Conservation (phyloP, 345 rosid species). For the Anacardium occidentale region DNA sequence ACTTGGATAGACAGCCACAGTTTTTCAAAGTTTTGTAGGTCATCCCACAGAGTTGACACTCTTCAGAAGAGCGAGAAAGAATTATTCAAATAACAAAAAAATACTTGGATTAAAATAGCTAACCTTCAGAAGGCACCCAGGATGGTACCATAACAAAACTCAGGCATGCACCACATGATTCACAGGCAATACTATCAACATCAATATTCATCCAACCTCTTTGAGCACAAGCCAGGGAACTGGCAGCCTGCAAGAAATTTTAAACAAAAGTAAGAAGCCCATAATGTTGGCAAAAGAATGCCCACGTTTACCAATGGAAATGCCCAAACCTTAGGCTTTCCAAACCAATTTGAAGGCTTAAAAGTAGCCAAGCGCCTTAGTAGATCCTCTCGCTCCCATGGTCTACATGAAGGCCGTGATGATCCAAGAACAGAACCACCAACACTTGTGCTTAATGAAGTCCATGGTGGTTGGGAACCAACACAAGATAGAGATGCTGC, state of each 20-base stretch:
- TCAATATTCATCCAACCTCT: slow-evolving; percentile 72
- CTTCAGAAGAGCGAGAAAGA: background rate
- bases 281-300: slow-evolving; percentile 1
- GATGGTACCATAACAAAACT: slow-evolving; percentile 40
- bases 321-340: slow-evolving; percentile 73
- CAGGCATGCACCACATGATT: slow-evolving; percentile 60
- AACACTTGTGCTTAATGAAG: slow-evolving; percentile 50
- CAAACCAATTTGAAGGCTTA: slow-evolving; percentile 87
- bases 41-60: slow-evolving; percentile 2
- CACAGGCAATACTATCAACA: slow-evolving; percentile 57
- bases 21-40: background rate
- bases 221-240: slow-evolving; percentile 72
- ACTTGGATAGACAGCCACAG: background rate
- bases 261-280: background rate
- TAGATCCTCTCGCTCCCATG: slow-evolving; percentile 97
- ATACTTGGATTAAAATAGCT: slow-evolving; percentile 2
- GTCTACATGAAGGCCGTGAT: slow-evolving; percentile 73
- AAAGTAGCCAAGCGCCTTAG: slow-evolving; percentile 93
- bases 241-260: slow-evolving; percentile 44
- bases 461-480: slow-evolving; percentile 52
- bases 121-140: slow-evolving; percentile 48
- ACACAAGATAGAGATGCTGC: slow-evolving; percentile 50
- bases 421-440: slow-evolving; percentile 58
- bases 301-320: background rate
- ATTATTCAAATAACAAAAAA: background rate